Percentiles rank a stretch among this genome's conserved stretches.
Evolutionary conservation across 331 rosid species (phyloP).

Genomic region (Erythrophleum ivorense): DNA sequence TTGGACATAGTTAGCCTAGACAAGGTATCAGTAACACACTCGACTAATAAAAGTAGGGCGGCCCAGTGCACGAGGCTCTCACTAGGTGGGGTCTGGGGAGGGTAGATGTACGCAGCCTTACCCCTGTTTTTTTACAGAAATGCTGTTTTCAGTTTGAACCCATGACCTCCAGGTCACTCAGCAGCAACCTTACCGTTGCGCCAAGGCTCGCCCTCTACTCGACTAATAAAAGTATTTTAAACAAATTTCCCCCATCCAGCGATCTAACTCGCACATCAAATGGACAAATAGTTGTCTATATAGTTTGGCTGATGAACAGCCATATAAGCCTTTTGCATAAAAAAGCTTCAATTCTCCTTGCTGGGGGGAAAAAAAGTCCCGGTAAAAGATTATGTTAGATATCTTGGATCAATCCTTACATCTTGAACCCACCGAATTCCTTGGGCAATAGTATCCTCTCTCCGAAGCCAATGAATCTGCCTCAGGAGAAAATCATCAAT

Average conservation of each 20-base stretch:
- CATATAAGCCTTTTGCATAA: constrained; percentile 28
- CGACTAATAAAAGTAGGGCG: background rate
- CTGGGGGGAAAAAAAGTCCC: constrained; percentile 27
- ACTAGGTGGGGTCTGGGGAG: no score
- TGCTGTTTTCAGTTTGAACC: no score
- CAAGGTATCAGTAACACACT: background rate
- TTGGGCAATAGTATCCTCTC: constrained; percentile 75
- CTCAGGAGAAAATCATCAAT: constrained; percentile 92
- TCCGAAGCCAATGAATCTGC: constrained; percentile 90
- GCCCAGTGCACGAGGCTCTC: no score
- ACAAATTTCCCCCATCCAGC: background rate
- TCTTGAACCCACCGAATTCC: constrained; percentile 95
- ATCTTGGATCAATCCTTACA: constrained; percentile 61
- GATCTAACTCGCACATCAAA: constrained; percentile 3
- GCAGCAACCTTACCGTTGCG: no score
- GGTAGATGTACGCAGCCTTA: no score
- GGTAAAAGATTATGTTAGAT: constrained; percentile 28
- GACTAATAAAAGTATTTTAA: background rate
- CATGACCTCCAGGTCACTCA: no score
- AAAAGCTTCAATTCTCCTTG: constrained; percentile 36
- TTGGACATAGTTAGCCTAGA: background rate
- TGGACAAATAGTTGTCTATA: background rate
- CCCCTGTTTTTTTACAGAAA: no score
- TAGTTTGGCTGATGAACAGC: constrained; percentile 17
- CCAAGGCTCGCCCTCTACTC: no score